Percentiles rank a stretch among this genome's conserved stretches.
Evolutionary conservation across 129 eudicot genomes (phyloP).

Genomic region (Pulicaria dysenterica): DNA sequence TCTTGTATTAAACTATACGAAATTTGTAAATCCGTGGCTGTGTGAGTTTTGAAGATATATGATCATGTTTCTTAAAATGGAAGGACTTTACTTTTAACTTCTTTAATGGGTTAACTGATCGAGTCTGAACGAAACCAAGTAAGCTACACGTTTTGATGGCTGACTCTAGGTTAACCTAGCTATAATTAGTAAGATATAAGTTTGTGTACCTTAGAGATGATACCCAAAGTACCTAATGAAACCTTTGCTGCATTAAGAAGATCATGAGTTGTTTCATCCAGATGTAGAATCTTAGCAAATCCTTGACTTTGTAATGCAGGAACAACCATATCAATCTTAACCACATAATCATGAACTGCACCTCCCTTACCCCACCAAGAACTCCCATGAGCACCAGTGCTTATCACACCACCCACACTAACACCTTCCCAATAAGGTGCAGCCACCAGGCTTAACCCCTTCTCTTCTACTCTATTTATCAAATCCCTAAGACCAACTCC

Average conservation of each 20-base stretch:
- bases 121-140: no score
- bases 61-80: no score
- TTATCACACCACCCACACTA: slow-evolving; percentile 66
- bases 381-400: slow-evolving; percentile 90
- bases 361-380: slow-evolving; percentile 92
- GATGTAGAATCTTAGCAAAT: slow-evolving; percentile 53
- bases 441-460: slow-evolving; percentile 68
- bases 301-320: slow-evolving; percentile 50
- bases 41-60: no score
- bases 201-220: slow-evolving; percentile 66
- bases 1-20: no score
- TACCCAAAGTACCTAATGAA: slow-evolving; percentile 75
- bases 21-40: no score
- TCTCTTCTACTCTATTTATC: slow-evolving; percentile 48
- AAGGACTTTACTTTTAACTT: no score
- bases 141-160: no score
- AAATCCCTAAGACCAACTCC: slow-evolving; percentile 64
- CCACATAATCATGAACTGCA: slow-evolving; percentile 73
- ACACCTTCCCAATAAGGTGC: slow-evolving; percentile 93
- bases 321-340: slow-evolving; percentile 54
- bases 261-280: slow-evolving; percentile 40
- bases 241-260: slow-evolving; percentile 65
- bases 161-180: no score
- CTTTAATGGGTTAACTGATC: no score
- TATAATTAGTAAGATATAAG: neutral